Percentiles rank a stretch among this genome's conserved stretches.
Conservation (phyloP, 1,284 basidiomycete species). For the Schizopora paradoxa region DNA sequence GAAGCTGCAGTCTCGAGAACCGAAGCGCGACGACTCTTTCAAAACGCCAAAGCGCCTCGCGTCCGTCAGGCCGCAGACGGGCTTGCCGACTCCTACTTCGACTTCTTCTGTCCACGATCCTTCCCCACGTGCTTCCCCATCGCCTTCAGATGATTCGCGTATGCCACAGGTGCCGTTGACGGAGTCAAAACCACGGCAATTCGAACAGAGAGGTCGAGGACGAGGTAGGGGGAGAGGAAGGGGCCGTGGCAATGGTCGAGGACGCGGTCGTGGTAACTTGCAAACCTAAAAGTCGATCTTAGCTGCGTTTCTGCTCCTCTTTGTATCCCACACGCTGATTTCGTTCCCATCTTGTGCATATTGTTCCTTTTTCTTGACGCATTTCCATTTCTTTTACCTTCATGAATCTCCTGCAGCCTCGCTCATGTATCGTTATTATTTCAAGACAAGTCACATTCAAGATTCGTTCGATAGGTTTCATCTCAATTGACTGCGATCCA, state of each 20-base stretch:
- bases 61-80: slow-evolving; percentile 27
- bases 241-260: slow-evolving; percentile 7
- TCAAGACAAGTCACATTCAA: too few species aligned
- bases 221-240: slow-evolving; percentile 21
- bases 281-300: too few species aligned
- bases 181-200: slow-evolving; percentile 6
- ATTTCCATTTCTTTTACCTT: too few species aligned
- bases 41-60: slow-evolving; percentile 14
- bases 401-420: too few species aligned
- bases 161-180: slow-evolving; percentile 33
- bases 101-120: slow-evolving; percentile 2
- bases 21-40: not conserved
- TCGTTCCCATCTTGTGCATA: too few species aligned
- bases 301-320: too few species aligned
- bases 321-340: too few species aligned
- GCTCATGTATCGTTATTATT: too few species aligned
- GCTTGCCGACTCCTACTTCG: not conserved
- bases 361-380: too few species aligned
- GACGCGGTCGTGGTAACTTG: slow-evolving; percentile 1
- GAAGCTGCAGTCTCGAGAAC: slow-evolving; percentile 22
- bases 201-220: slow-evolving; percentile 21
- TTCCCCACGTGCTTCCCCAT: slow-evolving; percentile 4
- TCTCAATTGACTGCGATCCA: too few species aligned
- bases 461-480: too few species aligned
- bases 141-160: not conserved